These are phyloP conservation scores for Calocybe indica DNA, from an alignment of 768 basidiomycete species.

Conservation along the genomic window DNA sequence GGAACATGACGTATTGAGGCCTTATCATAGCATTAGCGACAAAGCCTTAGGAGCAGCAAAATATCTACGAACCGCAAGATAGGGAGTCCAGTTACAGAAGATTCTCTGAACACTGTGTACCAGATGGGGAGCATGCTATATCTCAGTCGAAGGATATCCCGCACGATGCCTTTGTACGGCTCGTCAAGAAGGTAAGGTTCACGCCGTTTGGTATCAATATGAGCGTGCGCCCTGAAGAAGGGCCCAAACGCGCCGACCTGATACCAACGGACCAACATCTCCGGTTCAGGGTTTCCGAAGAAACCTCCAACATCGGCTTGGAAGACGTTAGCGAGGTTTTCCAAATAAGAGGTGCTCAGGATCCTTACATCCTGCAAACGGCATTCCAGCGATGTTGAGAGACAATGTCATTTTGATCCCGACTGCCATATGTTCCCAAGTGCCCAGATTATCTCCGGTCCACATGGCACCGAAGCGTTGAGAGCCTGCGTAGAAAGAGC, in stretches of 20 bases:
- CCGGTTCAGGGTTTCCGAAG: conserved; percentile 93
- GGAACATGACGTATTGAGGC: conserved; percentile 95
- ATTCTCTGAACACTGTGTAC: conserved; percentile 97
- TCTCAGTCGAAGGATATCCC: conserved; percentile 71
- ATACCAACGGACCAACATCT: conserved; percentile 97
- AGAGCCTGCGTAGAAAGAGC: conserved; percentile 92
- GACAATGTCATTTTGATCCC: conserved; percentile 92
- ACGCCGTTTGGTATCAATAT: conserved; percentile 95
- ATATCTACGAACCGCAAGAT: conserved; percentile 59
- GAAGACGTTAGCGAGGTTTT: conserved; percentile 1
- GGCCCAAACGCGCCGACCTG: conserved; percentile 92
- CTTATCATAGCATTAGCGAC: conserved; percentile 32
- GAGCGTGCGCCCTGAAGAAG: conserved; percentile 98
- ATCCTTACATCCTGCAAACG: conserved; percentile 81
- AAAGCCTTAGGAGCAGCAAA: background rate
- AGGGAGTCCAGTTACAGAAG: conserved; percentile 75
- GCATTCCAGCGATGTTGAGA: conserved; percentile 85
- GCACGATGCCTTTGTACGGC: conserved; percentile 80
- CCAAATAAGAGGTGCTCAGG: background rate
- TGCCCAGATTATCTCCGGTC: conserved; percentile 97
- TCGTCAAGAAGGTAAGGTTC: conserved; percentile 92
- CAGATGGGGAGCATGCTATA: conserved; percentile 88
- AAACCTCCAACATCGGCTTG: conserved; percentile 97
- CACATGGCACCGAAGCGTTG: conserved; percentile 97
- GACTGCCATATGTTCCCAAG: conserved; percentile 96